These are phyloP conservation scores for Roridomyces roridus DNA, from an alignment of 768 basidiomycete species.

Conservation along the genomic window DNA sequence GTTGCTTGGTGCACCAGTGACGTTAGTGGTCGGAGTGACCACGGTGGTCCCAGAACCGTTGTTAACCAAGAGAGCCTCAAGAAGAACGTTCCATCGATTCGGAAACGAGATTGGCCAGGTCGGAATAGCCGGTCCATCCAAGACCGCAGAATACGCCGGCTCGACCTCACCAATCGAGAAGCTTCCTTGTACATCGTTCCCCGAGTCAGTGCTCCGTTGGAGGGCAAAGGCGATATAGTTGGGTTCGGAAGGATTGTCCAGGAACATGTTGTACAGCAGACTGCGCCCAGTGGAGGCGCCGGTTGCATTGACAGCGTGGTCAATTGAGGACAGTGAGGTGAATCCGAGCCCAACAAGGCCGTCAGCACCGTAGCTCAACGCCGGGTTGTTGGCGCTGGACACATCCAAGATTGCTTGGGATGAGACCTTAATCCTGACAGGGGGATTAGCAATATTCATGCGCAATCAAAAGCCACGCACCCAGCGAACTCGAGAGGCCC, in stretches of 20 bases:
- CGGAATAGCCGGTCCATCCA: conserved; percentile 62
- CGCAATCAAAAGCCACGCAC: conserved; percentile 42
- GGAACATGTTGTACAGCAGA: conserved; percentile 79
- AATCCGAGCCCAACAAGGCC: conserved; percentile 85
- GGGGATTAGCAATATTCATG: conserved; percentile 4
- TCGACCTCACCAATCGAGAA: conserved; percentile 84
- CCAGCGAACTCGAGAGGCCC: conserved; percentile 73
- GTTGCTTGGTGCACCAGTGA: conserved; percentile 64
- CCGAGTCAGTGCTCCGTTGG: conserved; percentile 60
- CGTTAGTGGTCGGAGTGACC: conserved; percentile 57
- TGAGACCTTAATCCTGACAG: conserved; percentile 61
- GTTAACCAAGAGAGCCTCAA: conserved; percentile 70
- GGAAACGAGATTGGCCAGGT: conserved; percentile 76
- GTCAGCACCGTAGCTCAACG: conserved; percentile 69
- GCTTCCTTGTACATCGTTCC: conserved; percentile 64
- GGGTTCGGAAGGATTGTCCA: conserved; percentile 68
- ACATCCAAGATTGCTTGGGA: conserved; percentile 77
- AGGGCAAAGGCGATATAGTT: conserved; percentile 85
- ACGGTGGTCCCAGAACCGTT: conserved; percentile 45
- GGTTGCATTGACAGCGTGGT: conserved; percentile 62
- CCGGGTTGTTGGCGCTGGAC: conserved; percentile 70
- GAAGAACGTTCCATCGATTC: conserved; percentile 74
- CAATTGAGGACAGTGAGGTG: conserved; percentile 75
- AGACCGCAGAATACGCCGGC: conserved; percentile 63
- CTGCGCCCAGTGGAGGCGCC: conserved; percentile 67